Conservation (phyloP, 441 rosid genomes). For the Cnidoscolus chayamansa region DNA sequence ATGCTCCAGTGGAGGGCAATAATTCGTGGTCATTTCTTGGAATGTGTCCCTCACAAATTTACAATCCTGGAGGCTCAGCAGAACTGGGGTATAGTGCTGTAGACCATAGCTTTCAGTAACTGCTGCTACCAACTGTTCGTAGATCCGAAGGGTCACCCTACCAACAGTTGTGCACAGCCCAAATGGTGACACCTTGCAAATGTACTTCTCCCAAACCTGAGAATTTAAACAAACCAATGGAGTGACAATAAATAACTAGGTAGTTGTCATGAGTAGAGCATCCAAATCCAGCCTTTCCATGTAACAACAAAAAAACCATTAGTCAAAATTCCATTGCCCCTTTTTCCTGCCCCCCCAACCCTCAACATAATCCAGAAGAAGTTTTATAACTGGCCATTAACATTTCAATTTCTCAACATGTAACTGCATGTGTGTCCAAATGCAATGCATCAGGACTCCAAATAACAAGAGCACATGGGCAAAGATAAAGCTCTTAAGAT, state of each 20-base stretch:
- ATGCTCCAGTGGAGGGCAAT: slow-evolving; percentile 71
- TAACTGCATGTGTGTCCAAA: background rate
- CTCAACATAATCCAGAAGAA: background rate
- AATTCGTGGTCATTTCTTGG: slow-evolving; percentile 55
- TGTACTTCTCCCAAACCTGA: slow-evolving; percentile 78
- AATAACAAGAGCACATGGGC: background rate
- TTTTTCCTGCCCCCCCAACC: background rate
- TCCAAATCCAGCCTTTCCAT: background rate
- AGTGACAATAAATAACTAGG: background rate
- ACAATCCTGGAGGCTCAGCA: slow-evolving; percentile 83
- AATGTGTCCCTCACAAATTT: slow-evolving; percentile 78
- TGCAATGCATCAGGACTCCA: background rate
- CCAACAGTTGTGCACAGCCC: slow-evolving; percentile 65
- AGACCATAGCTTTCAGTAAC: slow-evolving; percentile 78
- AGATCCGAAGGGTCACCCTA: slow-evolving; percentile 64
- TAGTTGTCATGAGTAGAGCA: background rate
- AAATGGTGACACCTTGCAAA: slow-evolving; percentile 47
- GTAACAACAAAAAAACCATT: too few species aligned
- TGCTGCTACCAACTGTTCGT: slow-evolving; percentile 62
- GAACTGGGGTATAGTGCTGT: slow-evolving; percentile 72
- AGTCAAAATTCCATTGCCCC: background rate
- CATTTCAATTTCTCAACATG: background rate
- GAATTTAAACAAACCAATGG: slow-evolving; percentile 9
- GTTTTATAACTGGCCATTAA: background rate
- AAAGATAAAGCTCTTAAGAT: background rate